Conservation (phyloP, 371 early-diverging fungal genomes). For the Mortierella polycephala region DNA sequence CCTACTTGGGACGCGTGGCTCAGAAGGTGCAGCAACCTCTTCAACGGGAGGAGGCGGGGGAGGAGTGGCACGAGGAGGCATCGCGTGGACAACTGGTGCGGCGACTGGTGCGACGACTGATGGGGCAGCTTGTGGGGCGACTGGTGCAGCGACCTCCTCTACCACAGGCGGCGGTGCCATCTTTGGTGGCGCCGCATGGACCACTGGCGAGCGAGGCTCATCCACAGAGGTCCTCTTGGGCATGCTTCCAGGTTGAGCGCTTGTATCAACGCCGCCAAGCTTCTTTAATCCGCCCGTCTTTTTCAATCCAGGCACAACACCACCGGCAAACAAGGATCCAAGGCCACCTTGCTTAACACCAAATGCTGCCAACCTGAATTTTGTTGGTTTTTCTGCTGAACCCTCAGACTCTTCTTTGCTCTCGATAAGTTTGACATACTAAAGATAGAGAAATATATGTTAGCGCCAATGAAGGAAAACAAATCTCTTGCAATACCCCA, state of each 20-base stretch:
- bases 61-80: constrained; percentile 21
- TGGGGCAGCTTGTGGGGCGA: constrained; percentile 20
- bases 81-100: too few relatives aligned
- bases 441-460: constrained; percentile 4
- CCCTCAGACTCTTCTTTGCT: constrained; percentile 34
- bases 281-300: constrained; percentile 29
- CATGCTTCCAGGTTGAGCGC: not conserved
- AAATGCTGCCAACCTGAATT: constrained; percentile 75
- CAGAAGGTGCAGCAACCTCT: constrained; percentile 25
- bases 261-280: constrained; percentile 9
- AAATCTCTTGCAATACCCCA: not conserved
- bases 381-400: constrained; percentile 37
- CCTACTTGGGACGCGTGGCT: constrained; percentile 38
- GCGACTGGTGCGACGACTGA: constrained; percentile 13
- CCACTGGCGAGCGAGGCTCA: constrained; percentile 38
- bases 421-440: constrained; percentile 62
- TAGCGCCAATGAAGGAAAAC: constrained; percentile 1
- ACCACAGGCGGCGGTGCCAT: constrained; percentile 17
- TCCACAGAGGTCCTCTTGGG: constrained; percentile 31
- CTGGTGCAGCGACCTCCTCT: constrained; percentile 17
- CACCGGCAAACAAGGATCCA: constrained; percentile 81
- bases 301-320: constrained; percentile 47
- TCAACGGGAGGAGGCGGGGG: constrained; percentile 40
- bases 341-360: constrained; percentile 90
- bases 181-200: constrained; percentile 14